Evolutionary conservation across 495 filamentous ascomycete species (phyloP), one percentile per base, ranked within the genome.

Genomic region (Penicillium roqueforti): DNA sequence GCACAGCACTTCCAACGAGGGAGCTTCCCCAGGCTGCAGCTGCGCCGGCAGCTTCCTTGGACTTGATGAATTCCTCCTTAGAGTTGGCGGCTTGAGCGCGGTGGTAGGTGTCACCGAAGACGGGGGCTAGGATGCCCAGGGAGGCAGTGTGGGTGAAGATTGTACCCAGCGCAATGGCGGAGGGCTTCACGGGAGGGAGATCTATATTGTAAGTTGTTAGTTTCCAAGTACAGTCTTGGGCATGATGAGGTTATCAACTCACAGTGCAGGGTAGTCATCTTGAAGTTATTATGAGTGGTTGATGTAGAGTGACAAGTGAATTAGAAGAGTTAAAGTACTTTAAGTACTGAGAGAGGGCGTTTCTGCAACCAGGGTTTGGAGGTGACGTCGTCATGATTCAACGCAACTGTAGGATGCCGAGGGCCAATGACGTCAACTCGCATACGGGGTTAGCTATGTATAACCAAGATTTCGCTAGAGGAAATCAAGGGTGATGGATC

Each of bases 61-160:
- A 95, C 69, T 88, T 88, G 70, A 93, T 68, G 75, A 96, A 96
- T 72, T 97, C 95, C 69, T 97, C 91, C 79, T 96, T 97, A 50
- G 86, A 87, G 80, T 96, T 92, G 65, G 93, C 83, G 19, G 83
- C 73, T 78, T 95, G 91, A 55, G 93, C 93, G 50, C 87, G 88
- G 76, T 92, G 87, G 79, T 96, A 97, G 67, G 92, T 92, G 58
- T 95, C 86, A 57, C 93, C 93, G 71, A 98, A 97, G 67, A 97
- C 74, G 8, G 93, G 93, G 31, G 84, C 82, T 28, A 98, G 80
- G 58, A 98, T 84, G 56, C 87, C 87, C 55, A 91, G 76, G 47
- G 87, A 88, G 45, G 82, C 81, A 54, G 82, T 85, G 75, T 98
- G 92, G 79, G 87, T 96, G 83, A 96, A 98, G 70, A 89, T 70